Percentiles rank a stretch among this genome's conserved stretches.
These are phyloP conservation scores for Trametes gibbosa DNA, from an alignment of 768 basidiomycete species.

Conservation along the genomic window DNA sequence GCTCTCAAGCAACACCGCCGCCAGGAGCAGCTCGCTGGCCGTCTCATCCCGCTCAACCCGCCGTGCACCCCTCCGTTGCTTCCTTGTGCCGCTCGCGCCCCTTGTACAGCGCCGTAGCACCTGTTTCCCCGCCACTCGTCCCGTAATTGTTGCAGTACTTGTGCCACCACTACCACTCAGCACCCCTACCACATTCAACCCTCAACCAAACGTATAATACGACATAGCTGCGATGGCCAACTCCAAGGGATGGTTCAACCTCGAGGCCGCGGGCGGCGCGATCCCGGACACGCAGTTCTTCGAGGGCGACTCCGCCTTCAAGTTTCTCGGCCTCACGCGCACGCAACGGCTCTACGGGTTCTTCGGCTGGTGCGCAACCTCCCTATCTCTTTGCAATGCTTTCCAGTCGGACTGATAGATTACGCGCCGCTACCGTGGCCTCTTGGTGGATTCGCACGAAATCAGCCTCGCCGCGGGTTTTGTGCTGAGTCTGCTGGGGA, in stretches of 20 bases:
- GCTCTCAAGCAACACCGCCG: slow-evolving; percentile 19
- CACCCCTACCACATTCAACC: neutral
- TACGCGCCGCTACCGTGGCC: neutral
- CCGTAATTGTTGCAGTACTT: no score
- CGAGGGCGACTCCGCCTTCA: slow-evolving; percentile 88
- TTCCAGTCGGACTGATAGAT: neutral
- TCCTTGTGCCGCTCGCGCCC: no score
- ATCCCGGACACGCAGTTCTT: slow-evolving; percentile 82
- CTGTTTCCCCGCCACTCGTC: no score
- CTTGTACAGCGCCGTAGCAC: no score
- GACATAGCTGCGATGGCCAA: slow-evolving; percentile 35
- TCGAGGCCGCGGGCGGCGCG: slow-evolving; percentile 59
- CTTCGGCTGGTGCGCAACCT: slow-evolving; percentile 61
- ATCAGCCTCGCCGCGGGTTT: slow-evolving; percentile 72
- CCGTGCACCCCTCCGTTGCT: neutral
- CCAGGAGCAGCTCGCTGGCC: slow-evolving; percentile 18
- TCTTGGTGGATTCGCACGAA: neutral
- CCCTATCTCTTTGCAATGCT: neutral
- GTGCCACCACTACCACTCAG: no score
- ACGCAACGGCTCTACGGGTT: slow-evolving; percentile 88
- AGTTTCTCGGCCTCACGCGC: slow-evolving; percentile 71
- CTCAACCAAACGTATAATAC: neutral
- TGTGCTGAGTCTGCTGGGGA: slow-evolving; percentile 75
- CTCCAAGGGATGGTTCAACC: slow-evolving; percentile 83
- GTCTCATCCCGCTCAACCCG: neutral